Evolutionary conservation across 805 yeast genomes (phyloP), one percentile per base, ranked within the genome.

Genomic region (Wickerhamiella kurtzmanii): DNA sequence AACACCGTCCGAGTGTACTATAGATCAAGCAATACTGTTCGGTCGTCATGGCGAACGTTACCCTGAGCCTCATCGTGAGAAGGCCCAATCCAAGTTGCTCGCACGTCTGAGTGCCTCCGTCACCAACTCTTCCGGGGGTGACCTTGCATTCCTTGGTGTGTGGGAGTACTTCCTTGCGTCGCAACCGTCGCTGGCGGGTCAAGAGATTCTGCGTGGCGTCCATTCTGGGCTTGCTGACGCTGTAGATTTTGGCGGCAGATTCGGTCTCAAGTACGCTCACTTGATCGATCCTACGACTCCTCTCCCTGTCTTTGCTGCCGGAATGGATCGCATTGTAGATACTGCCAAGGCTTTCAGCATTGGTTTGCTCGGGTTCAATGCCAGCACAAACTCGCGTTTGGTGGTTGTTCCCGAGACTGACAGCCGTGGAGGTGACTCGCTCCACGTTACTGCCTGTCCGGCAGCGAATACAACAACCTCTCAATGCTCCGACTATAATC

Each of bases 41-140:
- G 64, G 68, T 46, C 68, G 79, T 56, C 79, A 74, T 49, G 78
- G 77, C 4, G 79, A 73, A 52, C 63, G 79, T 49, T 74, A 61
- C 53, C 74, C 70, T 9, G 59, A 63, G 2, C 20, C 21, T 6
- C 32, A 25, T 25, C 32, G 32, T 25, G 32, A 25, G 32, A 25
- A 11, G 48, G 45, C 19, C 38, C 43, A 3, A 37, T 32, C n/a
- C 22, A 32, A 16, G 43, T 32, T 9, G 32, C 43, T 22, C 37
- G 64, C 1, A 61, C 61, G 48, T 53, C 57, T 63, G 36, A 44
- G 22, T 3, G 43, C 36, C 17, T 25, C 22, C 22, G 41, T 35
- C 35, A 64, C 75, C 47, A 61, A 62, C 25, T 74, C 73, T 55
- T 56, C 71, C 53, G 67, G 72, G 51, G 63, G 60, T 50, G 76